These are phyloP conservation scores for Thermothielavioides terrestris DNA, from an alignment of 495 filamentous ascomycete species.

Conservation along the genomic window DNA sequence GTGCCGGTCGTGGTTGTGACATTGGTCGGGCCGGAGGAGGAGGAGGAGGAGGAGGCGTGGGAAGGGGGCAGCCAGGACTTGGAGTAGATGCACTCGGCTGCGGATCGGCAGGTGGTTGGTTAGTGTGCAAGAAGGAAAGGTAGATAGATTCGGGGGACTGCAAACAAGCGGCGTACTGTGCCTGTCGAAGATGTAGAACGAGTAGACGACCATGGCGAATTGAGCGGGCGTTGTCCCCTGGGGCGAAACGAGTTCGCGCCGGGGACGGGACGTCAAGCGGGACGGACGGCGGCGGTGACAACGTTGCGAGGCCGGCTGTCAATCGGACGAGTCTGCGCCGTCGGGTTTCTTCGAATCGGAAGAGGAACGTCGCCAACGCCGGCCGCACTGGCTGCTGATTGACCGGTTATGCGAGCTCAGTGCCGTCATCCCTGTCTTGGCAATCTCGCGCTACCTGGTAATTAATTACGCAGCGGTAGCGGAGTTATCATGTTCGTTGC, in stretches of 20 bases:
- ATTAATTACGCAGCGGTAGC: no score
- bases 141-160: background rate
- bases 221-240: conserved; percentile 2
- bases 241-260: conserved; percentile 9
- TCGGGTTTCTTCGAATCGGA: conserved; percentile 6
- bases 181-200: conserved; percentile 97
- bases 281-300: background rate
- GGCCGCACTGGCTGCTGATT: background rate
- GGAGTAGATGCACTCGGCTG: conserved; percentile 95
- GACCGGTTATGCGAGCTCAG: background rate
- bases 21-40: conserved; percentile 18
- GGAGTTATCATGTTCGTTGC: no score
- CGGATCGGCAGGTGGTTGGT: background rate
- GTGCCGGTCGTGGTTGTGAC: conserved; percentile 22
- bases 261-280: background rate
- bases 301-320: background rate
- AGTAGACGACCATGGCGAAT: conserved; percentile 75
- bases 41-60: conserved; percentile 14
- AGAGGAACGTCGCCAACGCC: background rate
- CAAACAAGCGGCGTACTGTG: conserved; percentile 68
- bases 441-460: no score
- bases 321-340: background rate
- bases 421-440: background rate
- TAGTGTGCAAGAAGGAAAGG: conserved; percentile 1
- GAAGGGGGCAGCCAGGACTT: conserved; percentile 43